Percentiles rank a stretch among this genome's conserved stretches.
Evolutionary conservation across 768 basidiomycete genomes (phyloP).

Genomic region (Mycena alexandri): DNA sequence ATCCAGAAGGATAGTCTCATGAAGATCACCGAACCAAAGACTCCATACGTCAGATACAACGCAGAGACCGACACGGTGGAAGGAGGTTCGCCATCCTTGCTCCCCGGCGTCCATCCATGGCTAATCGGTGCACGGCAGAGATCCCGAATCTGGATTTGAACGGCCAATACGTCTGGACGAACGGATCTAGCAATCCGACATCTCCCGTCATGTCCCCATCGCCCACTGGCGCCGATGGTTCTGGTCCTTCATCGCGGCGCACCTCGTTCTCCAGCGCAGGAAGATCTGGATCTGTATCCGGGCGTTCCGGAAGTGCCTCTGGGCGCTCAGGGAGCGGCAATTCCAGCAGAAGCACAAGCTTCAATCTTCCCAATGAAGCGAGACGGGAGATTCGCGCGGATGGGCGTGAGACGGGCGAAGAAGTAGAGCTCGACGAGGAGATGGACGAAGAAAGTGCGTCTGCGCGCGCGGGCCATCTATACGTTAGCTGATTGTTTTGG

Average conservation of each 20-base stretch:
- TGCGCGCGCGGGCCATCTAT: background rate
- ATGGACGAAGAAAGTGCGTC: constrained; percentile 90
- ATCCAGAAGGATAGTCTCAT: constrained; percentile 95
- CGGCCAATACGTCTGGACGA: constrained; percentile 52
- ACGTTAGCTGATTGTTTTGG: constrained; percentile 4
- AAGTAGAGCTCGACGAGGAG: constrained; percentile 82
- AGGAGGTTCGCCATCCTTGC: constrained; percentile 67
- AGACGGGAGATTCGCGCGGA: constrained; percentile 68
- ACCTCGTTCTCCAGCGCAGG: constrained; percentile 79
- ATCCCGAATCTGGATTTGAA: constrained; percentile 84
- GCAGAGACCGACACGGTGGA: constrained; percentile 88
- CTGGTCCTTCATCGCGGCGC: constrained; percentile 79
- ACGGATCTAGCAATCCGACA: constrained; percentile 41
- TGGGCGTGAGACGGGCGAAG: constrained; percentile 72
- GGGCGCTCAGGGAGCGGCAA: constrained; percentile 68
- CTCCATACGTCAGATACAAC: constrained; percentile 94
- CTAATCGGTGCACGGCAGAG: constrained; percentile 58
- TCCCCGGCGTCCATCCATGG: background rate
- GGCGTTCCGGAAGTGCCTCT: constrained; percentile 66
- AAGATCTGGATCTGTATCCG: constrained; percentile 63
- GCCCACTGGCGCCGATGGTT: constrained; percentile 70
- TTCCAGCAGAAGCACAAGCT: constrained; percentile 86
- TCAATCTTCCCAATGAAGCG: constrained; percentile 81
- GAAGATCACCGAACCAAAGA: constrained; percentile 99
- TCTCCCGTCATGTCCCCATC: constrained; percentile 62